Conservation (phyloP, 306 rosid species). For the Prunus campanulata region DNA sequence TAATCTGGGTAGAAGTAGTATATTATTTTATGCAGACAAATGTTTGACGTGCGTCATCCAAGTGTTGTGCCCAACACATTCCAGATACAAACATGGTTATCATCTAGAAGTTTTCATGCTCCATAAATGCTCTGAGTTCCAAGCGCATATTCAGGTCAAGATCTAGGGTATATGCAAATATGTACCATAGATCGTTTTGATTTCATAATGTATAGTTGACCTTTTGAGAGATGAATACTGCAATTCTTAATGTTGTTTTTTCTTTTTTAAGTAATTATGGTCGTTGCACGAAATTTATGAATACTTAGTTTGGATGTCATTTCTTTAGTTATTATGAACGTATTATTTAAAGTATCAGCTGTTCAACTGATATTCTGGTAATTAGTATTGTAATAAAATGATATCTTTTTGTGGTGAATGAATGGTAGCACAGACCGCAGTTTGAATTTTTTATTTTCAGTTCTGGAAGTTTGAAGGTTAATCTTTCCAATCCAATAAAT, state of each 20-base stretch:
- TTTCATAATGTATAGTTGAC: background rate
- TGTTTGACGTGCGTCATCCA: background rate
- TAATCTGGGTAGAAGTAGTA: background rate
- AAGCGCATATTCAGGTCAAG: background rate
- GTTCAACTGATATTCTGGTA: background rate
- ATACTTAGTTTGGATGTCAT: background rate
- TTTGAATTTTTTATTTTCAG: too few relatives aligned
- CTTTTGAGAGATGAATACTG: background rate
- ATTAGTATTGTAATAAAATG: background rate
- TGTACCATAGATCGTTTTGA: background rate
- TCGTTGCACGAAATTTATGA: background rate
- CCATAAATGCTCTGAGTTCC: background rate
- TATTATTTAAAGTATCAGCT: background rate
- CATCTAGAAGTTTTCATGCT: background rate
- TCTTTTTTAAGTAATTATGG: background rate
- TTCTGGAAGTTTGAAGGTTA: background rate
- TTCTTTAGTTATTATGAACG: background rate
- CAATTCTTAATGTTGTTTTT: background rate
- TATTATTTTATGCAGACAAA: background rate
- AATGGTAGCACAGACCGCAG: too few relatives aligned
- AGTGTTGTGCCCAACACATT: background rate
- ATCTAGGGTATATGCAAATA: background rate
- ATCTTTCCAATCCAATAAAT: constrained; percentile 8
- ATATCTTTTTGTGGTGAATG: background rate
- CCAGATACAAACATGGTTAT: too few relatives aligned